A percentile compares a stretch with the other conserved stretches of the same genome.
Conservation (phyloP, 331 rosid species). For the Prunus yedoensis region DNA sequence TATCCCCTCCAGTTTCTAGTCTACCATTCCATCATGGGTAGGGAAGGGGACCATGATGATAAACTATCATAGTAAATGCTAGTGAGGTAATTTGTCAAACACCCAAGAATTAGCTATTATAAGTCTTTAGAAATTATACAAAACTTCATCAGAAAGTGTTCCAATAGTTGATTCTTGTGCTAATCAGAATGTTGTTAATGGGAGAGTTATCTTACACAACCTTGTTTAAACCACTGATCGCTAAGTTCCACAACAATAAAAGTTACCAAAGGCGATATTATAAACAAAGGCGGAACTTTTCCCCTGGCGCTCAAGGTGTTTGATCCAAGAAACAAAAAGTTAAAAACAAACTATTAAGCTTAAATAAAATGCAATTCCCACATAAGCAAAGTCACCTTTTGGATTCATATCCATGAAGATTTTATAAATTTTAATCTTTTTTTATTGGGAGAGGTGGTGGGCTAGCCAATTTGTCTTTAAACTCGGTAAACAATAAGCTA, state of each 20-base stretch:
- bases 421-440: too few relatives aligned
- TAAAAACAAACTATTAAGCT: neutral
- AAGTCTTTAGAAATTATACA: neutral
- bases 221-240: neutral
- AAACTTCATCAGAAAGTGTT: neutral
- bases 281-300: conserved; percentile 12
- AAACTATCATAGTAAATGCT: too few relatives aligned
- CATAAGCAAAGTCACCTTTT: conserved; percentile 4
- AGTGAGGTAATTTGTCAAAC: too few relatives aligned
- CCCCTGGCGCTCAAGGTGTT: conserved; percentile 2
- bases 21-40: neutral
- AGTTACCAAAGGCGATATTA: neutral
- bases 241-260: neutral
- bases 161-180: neutral
- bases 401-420: neutral
- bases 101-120: neutral
- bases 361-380: neutral
- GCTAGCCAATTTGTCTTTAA: neutral
- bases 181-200: neutral
- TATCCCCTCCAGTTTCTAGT: neutral
- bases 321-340: conserved; percentile 27
- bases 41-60: neutral
- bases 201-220: neutral
- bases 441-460: neutral
- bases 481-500: conserved; percentile 1